Base-by-base conservation (phyloP, 768 basidiomycete genomes). In the Trametes sanguinea region DNA sequence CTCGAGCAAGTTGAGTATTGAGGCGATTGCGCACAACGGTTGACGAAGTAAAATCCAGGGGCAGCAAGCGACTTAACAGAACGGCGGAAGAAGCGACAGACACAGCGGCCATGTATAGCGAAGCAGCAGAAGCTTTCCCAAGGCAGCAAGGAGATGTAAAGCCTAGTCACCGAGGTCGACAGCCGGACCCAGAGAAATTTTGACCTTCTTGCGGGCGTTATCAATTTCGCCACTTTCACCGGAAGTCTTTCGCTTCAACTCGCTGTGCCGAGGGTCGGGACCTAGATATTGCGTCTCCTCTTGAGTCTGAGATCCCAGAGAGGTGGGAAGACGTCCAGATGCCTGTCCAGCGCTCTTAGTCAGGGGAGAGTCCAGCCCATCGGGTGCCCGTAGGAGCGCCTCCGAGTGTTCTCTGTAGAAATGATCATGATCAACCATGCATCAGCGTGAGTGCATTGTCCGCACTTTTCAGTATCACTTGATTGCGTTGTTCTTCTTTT, bases 101-200 rank as follows among this genome's bases (percentile, higher is more conserved):
- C 29, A 35, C 47, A 61, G 22, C 48, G 22, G 22, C 22, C 22
- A 22, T 22, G 22, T 22, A 22, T 22, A 22, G 22, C 61, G 39
- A 58, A 53, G 29, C n/a, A n/a, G 27, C 39, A 11, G 46, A 47
- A 29, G 50, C 17, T 27, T 57, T 44, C 5, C 7, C 42, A 8
- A n/a, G 14, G n/a, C 13, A n/a, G n/a, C 52, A 32, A 8, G 13
- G 8, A 33, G 35, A 30, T 22, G 30, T 16, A 22, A 42, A 39
- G 63, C 39, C 67, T 74, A 92, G 73, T 92, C 90, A 35, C 88
- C 89, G 4, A 92, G 82, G 74, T 92, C 89, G 64, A 93, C 83
- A 51, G 81, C 85, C 59, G 79, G 72, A 43, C 84, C 83, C 43
- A 92, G 74, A 14, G 90, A 93, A 51, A 92, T 82, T 75, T 92